A percentile compares a stretch with the other conserved stretches of the same genome.
phyloP scores from a whole-genome alignment of 805 yeast genomes.

The Cyberlindnera mycetangii region DNA sequence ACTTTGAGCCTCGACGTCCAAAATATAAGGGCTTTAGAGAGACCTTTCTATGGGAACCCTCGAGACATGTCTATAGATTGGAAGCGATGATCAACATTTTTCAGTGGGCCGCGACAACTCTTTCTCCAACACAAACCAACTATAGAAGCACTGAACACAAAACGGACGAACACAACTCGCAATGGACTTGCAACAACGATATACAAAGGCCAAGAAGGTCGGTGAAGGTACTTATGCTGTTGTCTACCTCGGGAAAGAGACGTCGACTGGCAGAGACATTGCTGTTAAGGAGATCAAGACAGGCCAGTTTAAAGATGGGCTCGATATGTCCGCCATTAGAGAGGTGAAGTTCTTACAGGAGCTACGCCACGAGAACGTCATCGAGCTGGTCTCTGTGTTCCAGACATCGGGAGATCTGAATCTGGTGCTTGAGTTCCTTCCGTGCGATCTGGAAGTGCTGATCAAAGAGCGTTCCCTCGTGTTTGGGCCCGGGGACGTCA shows the following conservation, averaged over 20 bases:
- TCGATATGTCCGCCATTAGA: constrained; percentile 96
- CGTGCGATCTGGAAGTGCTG: constrained; percentile 86
- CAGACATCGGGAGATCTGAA: constrained; percentile 64
- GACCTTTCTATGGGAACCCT: too few relatives aligned
- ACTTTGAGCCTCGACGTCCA: background rate
- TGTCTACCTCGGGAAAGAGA: constrained; percentile 78
- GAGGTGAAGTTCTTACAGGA: constrained; percentile 90
- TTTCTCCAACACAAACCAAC: background rate
- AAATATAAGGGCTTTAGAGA: background rate
- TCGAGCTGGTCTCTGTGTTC: constrained; percentile 86
- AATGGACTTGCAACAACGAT: constrained; percentile 2
- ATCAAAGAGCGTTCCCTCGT: constrained; percentile 76
- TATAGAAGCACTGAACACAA: background rate
- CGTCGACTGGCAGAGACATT: constrained; percentile 52
- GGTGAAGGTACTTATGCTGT: constrained; percentile 99
- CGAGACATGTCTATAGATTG: background rate
- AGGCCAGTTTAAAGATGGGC: constrained; percentile 90
- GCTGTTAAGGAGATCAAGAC: constrained; percentile 97
- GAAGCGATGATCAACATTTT: background rate
- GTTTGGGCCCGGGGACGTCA: constrained; percentile 83
- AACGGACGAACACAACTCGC: background rate
- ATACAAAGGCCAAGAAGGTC: constrained; percentile 64
- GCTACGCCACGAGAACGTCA: constrained; percentile 72
- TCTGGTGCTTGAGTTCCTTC: constrained; percentile 88
- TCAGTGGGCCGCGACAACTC: background rate